Conservation (phyloP, 2,329 filamentous ascomycete genomes). For the Alternaria metachromatica region DNA sequence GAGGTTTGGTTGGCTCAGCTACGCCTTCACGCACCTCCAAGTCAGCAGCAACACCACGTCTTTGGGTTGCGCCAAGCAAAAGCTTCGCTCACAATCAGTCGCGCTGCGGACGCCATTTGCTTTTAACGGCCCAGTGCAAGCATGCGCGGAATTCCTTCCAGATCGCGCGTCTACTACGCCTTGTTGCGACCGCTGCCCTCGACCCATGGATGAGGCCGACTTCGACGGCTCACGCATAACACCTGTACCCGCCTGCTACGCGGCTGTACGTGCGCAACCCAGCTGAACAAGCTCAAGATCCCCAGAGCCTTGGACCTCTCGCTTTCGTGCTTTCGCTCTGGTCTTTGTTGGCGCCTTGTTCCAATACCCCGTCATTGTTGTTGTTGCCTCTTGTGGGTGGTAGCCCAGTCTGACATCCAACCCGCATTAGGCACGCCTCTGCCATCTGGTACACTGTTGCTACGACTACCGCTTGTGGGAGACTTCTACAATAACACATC, state of each 20-base stretch:
- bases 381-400: constrained; percentile 3
- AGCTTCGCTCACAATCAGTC: constrained; percentile 13
- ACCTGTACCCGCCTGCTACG: constrained; percentile 17
- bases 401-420: constrained; percentile 7
- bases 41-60: constrained; percentile 12
- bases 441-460: background rate
- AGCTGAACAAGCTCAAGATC: constrained; percentile 18
- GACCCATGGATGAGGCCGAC: constrained; percentile 21
- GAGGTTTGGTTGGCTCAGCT: constrained; percentile 13
- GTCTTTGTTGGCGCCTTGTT: background rate
- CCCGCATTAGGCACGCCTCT: constrained; percentile 1
- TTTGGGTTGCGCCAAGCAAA: constrained; percentile 18
- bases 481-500: background rate
- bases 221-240: constrained; percentile 15
- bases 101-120: constrained; percentile 15
- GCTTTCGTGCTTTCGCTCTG: background rate
- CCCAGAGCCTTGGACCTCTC: constrained; percentile 1
- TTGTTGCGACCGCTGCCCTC: constrained; percentile 13
- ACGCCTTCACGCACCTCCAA: background rate
- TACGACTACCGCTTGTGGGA: background rate
- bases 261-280: constrained; percentile 8
- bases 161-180: constrained; percentile 25
- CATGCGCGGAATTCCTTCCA: constrained; percentile 22
- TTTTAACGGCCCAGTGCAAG: constrained; percentile 23
- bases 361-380: background rate